Conservation (phyloP, 2,329 filamentous ascomycete genomes). For the Colletotrichum camelliae region DNA sequence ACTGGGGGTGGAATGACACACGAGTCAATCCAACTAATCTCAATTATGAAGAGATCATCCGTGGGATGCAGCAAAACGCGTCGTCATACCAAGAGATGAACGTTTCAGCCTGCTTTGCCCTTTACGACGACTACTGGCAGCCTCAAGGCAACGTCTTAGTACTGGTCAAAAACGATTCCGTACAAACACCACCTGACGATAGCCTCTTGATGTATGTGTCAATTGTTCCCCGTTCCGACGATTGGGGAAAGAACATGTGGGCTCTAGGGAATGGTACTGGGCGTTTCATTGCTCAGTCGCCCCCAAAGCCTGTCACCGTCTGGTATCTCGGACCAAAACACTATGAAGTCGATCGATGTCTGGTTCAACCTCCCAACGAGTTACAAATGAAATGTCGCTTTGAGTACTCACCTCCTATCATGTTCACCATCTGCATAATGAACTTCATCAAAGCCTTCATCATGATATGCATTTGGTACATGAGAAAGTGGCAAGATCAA, state of each 20-base stretch:
- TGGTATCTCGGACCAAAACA: neutral
- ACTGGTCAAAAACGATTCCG: neutral
- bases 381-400: neutral
- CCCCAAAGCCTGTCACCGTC: neutral
- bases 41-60: neutral
- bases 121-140: neutral
- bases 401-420: neutral
- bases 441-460: neutral
- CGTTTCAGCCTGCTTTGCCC: neutral
- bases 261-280: neutral
- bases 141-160: neutral
- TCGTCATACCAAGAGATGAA: neutral
- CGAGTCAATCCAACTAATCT: neutral
- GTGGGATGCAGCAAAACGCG: neutral
- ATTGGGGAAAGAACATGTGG: constrained; percentile 4
- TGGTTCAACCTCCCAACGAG: neutral
- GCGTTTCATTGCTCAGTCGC: neutral
- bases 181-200: neutral
- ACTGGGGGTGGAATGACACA: neutral
- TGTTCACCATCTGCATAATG: neutral
- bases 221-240: neutral
- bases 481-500: neutral
- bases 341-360: neutral
- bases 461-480: neutral
- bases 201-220: constrained; percentile 3